Evolutionary conservation across 176 grass and related monocot species (phyloP), one percentile per base, ranked within the genome.

Genomic region (Phragmites australis): DNA sequence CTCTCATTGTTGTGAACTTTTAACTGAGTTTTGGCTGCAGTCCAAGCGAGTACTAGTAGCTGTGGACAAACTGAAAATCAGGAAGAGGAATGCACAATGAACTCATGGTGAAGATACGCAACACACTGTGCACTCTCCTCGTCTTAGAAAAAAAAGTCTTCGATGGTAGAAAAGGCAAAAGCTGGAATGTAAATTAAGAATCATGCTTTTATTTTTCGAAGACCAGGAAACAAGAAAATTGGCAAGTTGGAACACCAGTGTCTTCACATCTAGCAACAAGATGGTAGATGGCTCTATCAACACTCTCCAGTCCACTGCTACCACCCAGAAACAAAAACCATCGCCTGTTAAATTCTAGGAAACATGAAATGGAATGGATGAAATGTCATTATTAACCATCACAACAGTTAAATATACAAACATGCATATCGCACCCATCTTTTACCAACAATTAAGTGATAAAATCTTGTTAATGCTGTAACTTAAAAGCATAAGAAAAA

Each of bases 311-410:
- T 30, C 53, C 41, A 58, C 40, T 29, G 66, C 40, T 29, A 75
- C n/a, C 5, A 60, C 31, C 53, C 30, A 49, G 21, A 83, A 76
- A 12, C 51, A 77, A 40, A 60, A 63, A 75, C 44, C 44, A 51
- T 49, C 25, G 4, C 32, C 62, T 77, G 82, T 60, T 41, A 17
- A 30, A 6, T 60, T 69, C 30, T 70, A 60, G 74, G 73, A 77
- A 77, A 77, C 82, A 69, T 23, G n/a, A 39, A 82, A 53, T 10
- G 18, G 53, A 31, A 76, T 61, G 25, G 19, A 76, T 32, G 62
- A 76, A 49, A 84, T 52, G 69, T 34, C 39, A 56, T 27, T 31
- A 11, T 48, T 27, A 85, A 85, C 56, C 32, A 72, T 51, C 45
- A 52, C 42, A 22, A 1, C 41, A 43, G 8, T 32, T n/a, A 39